A percentile compares a stretch with the other conserved stretches of the same genome.
phyloP scores from a whole-genome alignment of 345 rosid genomes.

The Eucalyptus marginata region DNA sequence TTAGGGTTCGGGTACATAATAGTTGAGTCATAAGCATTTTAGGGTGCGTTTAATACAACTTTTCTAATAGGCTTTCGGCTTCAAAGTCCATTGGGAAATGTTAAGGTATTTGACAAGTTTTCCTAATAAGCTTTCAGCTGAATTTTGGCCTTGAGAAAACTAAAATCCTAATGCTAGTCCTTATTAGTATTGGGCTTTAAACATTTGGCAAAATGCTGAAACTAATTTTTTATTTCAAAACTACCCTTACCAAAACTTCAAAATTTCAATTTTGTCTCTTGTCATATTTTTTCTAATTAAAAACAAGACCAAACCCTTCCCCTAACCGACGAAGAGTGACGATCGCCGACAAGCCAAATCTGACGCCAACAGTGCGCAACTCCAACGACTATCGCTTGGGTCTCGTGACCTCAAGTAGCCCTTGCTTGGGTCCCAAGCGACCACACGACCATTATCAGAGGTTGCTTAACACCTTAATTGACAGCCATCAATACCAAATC shows the following conservation, averaged over 20 bases:
- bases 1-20: fast-evolving
- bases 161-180: fast-evolving
- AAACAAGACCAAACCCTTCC: too few species aligned
- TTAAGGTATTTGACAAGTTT: too few species aligned
- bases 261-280: too few species aligned
- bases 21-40: too few species aligned
- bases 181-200: fast-evolving
- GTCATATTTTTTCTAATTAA: fast-evolving
- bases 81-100: fast-evolving
- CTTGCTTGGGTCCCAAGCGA: fast-evolving
- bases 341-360: fast-evolving
- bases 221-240: too few species aligned
- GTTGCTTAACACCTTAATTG: too few species aligned
- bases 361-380: fast-evolving
- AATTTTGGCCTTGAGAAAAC: fast-evolving
- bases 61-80: fast-evolving
- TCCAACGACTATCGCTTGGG: fast-evolving
- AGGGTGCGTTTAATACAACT: fast-evolving
- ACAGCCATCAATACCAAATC: fast-evolving
- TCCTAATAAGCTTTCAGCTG: fast-evolving
- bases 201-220: fast-evolving
- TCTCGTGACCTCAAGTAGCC: too few species aligned
- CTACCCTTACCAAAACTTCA: fast-evolving
- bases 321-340: fast-evolving
- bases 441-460: fast-evolving